phyloP scores from a whole-genome alignment of 1,284 basidiomycete species.

The Abortiporus biennis region DNA sequence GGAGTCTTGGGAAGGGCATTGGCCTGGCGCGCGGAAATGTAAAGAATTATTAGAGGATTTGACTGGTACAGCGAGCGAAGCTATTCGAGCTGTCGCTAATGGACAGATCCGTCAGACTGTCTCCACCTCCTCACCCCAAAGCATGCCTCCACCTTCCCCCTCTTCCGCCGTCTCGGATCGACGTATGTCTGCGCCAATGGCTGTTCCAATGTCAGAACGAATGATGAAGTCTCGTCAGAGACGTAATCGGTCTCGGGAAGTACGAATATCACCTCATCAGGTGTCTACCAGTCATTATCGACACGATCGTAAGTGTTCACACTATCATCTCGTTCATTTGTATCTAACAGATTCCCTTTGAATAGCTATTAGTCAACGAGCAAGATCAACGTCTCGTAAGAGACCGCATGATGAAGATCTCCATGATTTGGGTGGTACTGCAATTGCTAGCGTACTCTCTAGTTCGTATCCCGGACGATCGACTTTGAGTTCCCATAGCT shows the following conservation, averaged over 20 bases:
- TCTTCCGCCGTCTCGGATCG: conserved; percentile 13
- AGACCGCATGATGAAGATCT: conserved; percentile 61
- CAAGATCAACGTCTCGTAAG: conserved; percentile 68
- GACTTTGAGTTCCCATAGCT: conserved; percentile 60
- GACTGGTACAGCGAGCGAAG: conserved; percentile 61
- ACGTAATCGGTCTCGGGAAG: conserved; percentile 56
- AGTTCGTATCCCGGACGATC: conserved; percentile 29
- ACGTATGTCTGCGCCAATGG: conserved; percentile 25
- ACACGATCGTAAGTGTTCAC: conserved; percentile 57
- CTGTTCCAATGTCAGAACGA: conserved; percentile 29
- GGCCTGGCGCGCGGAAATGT: conserved; percentile 86
- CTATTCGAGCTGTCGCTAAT: conserved; percentile 35
- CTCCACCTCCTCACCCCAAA: conserved; percentile 11
- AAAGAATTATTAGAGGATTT: conserved; percentile 71
- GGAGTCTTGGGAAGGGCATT: conserved; percentile 79
- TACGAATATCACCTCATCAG: conserved; percentile 49
- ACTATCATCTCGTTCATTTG: too few species aligned
- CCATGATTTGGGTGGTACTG: conserved; percentile 32
- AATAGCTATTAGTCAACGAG: conserved; percentile 37
- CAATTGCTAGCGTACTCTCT: conserved; percentile 21
- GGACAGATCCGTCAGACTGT: conserved; percentile 11
- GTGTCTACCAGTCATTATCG: conserved; percentile 58
- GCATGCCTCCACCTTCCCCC: conserved; percentile 15
- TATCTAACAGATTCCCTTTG: too few species aligned
- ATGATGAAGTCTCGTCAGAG: conserved; percentile 47